Conservation (phyloP, 495 filamentous ascomycete species). For the Cercophora newfieldiana region DNA sequence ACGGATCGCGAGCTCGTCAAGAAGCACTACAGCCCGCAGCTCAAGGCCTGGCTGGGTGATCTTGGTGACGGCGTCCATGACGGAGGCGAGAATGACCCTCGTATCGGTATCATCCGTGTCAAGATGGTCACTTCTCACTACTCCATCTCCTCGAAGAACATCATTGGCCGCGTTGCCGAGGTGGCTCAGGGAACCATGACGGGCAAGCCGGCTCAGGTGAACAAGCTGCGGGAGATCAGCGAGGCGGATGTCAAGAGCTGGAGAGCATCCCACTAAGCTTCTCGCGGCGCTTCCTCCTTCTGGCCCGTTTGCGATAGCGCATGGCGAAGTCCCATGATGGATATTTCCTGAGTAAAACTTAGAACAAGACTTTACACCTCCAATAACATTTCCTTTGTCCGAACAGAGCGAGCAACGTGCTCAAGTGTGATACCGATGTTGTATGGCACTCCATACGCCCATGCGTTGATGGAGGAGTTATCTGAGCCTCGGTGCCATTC, state of each 20-base stretch:
- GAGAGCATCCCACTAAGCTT: slow-evolving; percentile 41
- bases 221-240: slow-evolving; percentile 75
- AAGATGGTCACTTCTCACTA: slow-evolving; percentile 65
- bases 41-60: slow-evolving; percentile 91
- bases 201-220: slow-evolving; percentile 70
- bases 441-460: too few relatives aligned
- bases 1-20: slow-evolving; percentile 66
- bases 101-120: slow-evolving; percentile 71
- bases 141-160: slow-evolving; percentile 51
- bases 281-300: background rate
- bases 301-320: background rate
- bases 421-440: too few relatives aligned
- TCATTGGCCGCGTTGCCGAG: slow-evolving; percentile 63
- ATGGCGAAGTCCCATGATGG: background rate
- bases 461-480: too few relatives aligned
- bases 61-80: slow-evolving; percentile 86
- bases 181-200: slow-evolving; percentile 73
- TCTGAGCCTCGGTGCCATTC: too few relatives aligned
- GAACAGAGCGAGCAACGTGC: too few relatives aligned
- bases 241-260: slow-evolving; percentile 63
- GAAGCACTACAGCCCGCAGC: slow-evolving; percentile 72
- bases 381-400: background rate
- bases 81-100: slow-evolving; percentile 75
- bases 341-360: background rate
- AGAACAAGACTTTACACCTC: background rate